Base-by-base conservation (phyloP, 352 stramenopile species). In the Pilasporangium apinafurcum region DNA sequence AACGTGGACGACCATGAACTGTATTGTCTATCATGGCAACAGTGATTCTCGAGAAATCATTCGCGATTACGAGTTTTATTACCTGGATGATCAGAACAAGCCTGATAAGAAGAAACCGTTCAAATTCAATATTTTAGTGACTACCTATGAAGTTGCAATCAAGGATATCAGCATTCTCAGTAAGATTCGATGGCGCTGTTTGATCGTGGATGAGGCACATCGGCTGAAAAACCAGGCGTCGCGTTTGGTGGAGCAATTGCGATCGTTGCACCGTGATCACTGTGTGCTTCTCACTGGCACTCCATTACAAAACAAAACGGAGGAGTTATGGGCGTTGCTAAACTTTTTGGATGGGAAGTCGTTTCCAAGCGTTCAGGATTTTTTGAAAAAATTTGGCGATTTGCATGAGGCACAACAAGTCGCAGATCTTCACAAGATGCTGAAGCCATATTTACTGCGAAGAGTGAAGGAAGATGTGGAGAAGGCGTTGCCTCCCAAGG, bases 261-360 rank as follows among this genome's bases (percentile, higher is more conserved):
- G 80, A 3, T 87, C 72, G 16, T 46, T 95, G 17, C 78, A 64
- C 25, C 73, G 83, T 3, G 80, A 90, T 28, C 83, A 93, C 43
- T 92, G 82, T 30, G 78, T 95, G 21, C 54, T 95, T 36, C 65
- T 95, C 0, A 95, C 84, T 4, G 84, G 84, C 7, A 95, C 84
- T 29, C 84, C 84, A 28, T 43, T 95, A 7, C 83, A 95, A 45
- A 99, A 99, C 77, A 99, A 99, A 59, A 98, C 98, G 4, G 81
- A 98, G 53, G 98, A 99, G 63, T 65, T 99, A n/a, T 99, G 96
- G 96, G 91, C 96, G 3, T 67, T 99, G 24, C 69, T 99, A 1
- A 98, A 99, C 62, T 99, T 99, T 33, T 84, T 99, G 25, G 95
- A 99, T 33, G 68, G 53, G 10, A 74, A 86, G 25, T 92, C 77